Percentiles rank a stretch among this genome's conserved stretches.
These are phyloP conservation scores for Rhodosporidiobolus sp. DNA, from an alignment of 768 basidiomycete genomes.

Conservation along the genomic window DNA sequence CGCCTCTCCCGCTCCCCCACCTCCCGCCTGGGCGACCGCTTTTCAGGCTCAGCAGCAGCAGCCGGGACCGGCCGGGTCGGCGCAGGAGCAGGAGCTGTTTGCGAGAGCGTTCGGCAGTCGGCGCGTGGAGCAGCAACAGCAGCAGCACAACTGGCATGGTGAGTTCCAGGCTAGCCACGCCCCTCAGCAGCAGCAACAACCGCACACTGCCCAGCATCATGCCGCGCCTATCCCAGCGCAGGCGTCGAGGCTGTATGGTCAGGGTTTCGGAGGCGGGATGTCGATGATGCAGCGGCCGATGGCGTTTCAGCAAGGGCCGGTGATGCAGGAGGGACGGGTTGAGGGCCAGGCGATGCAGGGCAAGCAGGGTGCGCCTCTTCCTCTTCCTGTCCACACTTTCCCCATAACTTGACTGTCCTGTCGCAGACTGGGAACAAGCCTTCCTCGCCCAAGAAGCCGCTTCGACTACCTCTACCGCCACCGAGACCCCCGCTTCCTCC, in stretches of 20 bases:
- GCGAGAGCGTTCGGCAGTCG: slow-evolving; percentile 14
- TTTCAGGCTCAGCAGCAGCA: slow-evolving; percentile 16
- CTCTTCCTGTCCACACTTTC: neutral
- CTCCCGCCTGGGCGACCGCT: slow-evolving; percentile 40
- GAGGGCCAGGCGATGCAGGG: slow-evolving; percentile 1
- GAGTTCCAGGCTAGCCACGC: neutral
- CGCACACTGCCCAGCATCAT: no score
- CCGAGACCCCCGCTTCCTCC: neutral
- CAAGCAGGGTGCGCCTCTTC: neutral
- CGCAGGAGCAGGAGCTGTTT: slow-evolving; percentile 25
- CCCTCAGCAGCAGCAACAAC: neutral
- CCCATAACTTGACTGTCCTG: neutral
- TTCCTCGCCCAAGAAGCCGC: slow-evolving; percentile 39
- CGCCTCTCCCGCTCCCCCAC: neutral
- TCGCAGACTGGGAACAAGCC: slow-evolving; percentile 41
- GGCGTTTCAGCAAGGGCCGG: neutral
- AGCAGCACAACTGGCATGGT: neutral
- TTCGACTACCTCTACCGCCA: slow-evolving; percentile 11
- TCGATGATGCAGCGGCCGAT: neutral
- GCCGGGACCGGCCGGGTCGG: neutral
- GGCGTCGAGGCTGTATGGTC: slow-evolving; percentile 18
- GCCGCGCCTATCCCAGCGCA: no score
- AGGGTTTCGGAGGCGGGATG: neutral
- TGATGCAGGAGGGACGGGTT: neutral
- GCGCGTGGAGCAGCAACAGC: neutral